phyloP scores from a whole-genome alignment of 164 flowering plant genomes.

The Berberis vulgaris region DNA sequence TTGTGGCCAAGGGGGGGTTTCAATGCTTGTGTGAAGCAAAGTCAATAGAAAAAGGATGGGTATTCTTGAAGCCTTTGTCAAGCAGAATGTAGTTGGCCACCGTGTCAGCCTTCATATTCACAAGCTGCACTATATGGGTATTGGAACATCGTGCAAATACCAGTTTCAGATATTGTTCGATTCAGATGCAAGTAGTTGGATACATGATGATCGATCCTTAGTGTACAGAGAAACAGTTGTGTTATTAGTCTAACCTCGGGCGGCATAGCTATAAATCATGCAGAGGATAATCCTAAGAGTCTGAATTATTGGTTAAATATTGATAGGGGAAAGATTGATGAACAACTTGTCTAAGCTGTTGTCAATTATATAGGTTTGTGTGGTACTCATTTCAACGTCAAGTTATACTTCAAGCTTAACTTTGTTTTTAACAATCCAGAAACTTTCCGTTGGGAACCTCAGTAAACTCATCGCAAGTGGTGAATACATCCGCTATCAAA shows the following conservation, averaged over 20 bases:
- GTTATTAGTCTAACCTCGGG: no score
- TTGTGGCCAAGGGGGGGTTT: conserved; percentile 28
- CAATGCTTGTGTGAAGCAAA: conserved; percentile 28
- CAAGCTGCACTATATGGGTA: conserved; percentile 21
- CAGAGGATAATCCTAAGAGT: neutral
- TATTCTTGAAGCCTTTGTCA: conserved; percentile 32
- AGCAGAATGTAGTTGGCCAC: conserved; percentile 24
- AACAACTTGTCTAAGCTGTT: conserved; percentile 31
- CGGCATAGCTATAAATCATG: neutral
- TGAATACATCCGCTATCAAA: conserved; percentile 32
- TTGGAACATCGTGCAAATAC: conserved; percentile 18
- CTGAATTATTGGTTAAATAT: neutral
- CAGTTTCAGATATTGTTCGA: conserved; percentile 3
- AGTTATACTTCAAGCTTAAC: conserved; percentile 55
- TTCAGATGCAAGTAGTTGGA: no score
- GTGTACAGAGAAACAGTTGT: no score
- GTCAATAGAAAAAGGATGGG: conserved; percentile 19
- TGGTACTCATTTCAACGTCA: conserved; percentile 33
- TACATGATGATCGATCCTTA: no score
- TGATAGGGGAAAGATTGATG: conserved; percentile 21
- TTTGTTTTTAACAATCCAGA: conserved; percentile 37
- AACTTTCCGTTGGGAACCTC: conserved; percentile 27
- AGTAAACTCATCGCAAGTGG: conserved; percentile 19
- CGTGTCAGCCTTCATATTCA: conserved; percentile 6
- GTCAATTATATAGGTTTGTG: conserved; percentile 43